Evolutionary conservation across 805 yeast genomes (phyloP).

Genomic region (Suhomyces pyralidae): DNA sequence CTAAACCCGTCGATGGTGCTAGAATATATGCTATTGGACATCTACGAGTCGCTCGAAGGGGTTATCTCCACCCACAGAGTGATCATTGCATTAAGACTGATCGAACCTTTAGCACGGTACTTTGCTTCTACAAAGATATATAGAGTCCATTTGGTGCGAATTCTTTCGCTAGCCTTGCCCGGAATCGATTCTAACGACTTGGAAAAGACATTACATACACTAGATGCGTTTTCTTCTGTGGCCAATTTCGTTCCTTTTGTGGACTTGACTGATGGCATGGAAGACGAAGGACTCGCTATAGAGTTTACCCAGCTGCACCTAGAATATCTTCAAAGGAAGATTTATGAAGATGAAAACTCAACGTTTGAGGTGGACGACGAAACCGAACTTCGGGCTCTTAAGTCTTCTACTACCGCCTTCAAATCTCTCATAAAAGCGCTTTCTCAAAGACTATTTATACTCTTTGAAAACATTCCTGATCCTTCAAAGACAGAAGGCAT

Average conservation of each 20-base stretch:
- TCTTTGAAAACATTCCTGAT: conserved; percentile 69
- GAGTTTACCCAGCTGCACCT: conserved; percentile 69
- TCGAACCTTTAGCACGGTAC: conserved; percentile 62
- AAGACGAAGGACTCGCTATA: conserved; percentile 33
- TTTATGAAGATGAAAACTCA: conserved; percentile 21
- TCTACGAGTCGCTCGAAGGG: conserved; percentile 71
- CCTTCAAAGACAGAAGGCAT: conserved; percentile 48
- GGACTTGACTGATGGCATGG: conserved; percentile 50
- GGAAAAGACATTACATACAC: conserved; percentile 62
- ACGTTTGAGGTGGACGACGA: conserved; percentile 42
- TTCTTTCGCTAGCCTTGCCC: conserved; percentile 65
- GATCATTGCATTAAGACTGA: conserved; percentile 63
- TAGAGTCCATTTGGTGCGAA: conserved; percentile 74
- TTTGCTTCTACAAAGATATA: conserved; percentile 62
- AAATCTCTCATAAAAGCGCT: conserved; percentile 55
- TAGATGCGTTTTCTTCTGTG: conserved; percentile 66
- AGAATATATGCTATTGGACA: conserved; percentile 58
- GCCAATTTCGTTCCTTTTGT: conserved; percentile 71
- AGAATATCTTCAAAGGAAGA: conserved; percentile 46
- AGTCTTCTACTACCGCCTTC: conserved; percentile 72
- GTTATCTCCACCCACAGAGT: conserved; percentile 79
- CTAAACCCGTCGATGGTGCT: conserved; percentile 54
- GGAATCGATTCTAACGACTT: conserved; percentile 90
- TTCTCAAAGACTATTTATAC: conserved; percentile 54
- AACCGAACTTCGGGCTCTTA: conserved; percentile 53